Evolutionary conservation across 192 early-diverging fungal genomes (phyloP), one percentile per base, ranked within the genome.

Genomic region (Chytriomyces sp.): DNA sequence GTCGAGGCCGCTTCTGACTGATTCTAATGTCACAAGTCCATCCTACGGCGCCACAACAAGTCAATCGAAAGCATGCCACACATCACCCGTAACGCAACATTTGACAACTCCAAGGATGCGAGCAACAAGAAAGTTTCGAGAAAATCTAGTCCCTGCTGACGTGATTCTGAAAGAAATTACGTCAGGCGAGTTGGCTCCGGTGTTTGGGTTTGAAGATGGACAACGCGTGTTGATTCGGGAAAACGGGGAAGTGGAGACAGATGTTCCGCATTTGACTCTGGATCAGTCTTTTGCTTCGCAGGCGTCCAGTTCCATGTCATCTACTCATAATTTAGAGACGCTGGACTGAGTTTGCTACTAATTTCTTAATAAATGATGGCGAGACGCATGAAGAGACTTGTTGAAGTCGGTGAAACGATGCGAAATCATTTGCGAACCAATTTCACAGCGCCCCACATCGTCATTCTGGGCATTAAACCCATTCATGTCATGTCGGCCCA

Each of bases 171-270:
- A 73, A 62, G 71, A 73, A 59, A 24, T 60, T 5, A 20, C 28
- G 16, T 11, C 43, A 0, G n/a, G 61, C 18, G 71, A 7, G 7
- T 18, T 48, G 28, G 45, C 71, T 24, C 68, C 68, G 3, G 71
- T 73, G 60, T 45, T 23, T 62, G 71, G 71, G 8, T 73, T 73
- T 73, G 71, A 63, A 23, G 71, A 46, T 45, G 71, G 71, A n/a
- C 71, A 73, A 59, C 13, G 71, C 6, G 60, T 73, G 44, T 47
- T 73, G n/a, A 60, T 73, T 23, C 18, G 43, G 16, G 71, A 73
- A 48, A 63, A 16, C 46, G 71, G 71, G 13, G 60, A 43, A 5
- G 61, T 62, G 28, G 71, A 73, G 45, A 5, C 45, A 45, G 71
- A 73, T 46, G 71, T 73, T 45, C 71, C 71, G 13, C 71, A 73